Base-by-base conservation (phyloP, 257 asterid genomes). In the Jacaranda copaia region DNA sequence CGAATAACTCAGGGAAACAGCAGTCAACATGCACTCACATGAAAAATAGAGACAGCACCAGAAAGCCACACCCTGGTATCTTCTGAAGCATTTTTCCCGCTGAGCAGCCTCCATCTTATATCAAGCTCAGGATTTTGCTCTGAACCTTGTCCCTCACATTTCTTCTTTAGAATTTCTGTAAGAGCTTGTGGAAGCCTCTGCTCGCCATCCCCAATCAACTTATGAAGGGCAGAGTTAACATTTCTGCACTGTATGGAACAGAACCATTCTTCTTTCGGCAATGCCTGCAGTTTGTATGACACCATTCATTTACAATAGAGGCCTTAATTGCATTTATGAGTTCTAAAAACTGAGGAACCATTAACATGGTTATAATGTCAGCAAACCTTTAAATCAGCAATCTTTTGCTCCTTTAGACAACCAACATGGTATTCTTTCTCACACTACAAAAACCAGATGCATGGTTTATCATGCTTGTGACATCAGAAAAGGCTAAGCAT, bases 371-470 rank as follows among this genome's bases (percentile, higher is more conserved):
- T 48, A 53, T 60, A 76, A 38, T 19, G 65, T 68, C 38, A 45
- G 53, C 81, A 35, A 65, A 93, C 98, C 93, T 96, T 83, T 35
- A 91, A 79, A 81, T 93, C 94, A 66, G 79, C 96, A 72, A 90
- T 88, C 53, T 80, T 77, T 78, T 85, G 80, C 88, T 89, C 96
- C 89, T 85, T 89, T 81, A 96, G 81, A 81, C 98, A 96, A 69
- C 95, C 91, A 61, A 93, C 91, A 68, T 96, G 99, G 73, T 89
- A 93, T 80, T 96, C 98, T 75, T 85, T 91, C 83, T 96, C 98
- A 73, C 98, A 96, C 97, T 96, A 77, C 81, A 84, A 79, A 60
- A 79, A 73, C 39, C 55, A 80, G 56, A 63, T n/a, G 55, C 49
- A 46, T 1, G 9, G 39, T 12, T 58, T 53, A 74, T 58, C 58